These are phyloP conservation scores for Paramecium pentaurelia DNA, from an alignment of 73 alveolate species.

Conservation along the genomic window DNA sequence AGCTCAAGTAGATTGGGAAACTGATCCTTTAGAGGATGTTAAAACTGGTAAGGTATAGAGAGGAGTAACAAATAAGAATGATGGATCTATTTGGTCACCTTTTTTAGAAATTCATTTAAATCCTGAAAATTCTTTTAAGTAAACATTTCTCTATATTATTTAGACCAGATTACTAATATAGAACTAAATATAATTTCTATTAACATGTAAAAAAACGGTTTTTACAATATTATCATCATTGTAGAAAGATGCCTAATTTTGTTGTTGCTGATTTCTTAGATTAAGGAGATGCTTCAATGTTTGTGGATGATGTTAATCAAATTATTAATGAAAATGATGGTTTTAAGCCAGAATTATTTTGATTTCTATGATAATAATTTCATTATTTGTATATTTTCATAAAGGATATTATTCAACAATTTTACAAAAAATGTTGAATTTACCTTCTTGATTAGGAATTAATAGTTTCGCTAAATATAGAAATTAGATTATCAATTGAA, in stretches of 20 bases:
- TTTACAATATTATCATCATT: neutral
- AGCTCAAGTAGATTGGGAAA: slow-evolving; percentile 5
- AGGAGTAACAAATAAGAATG: neutral
- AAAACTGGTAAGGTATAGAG: neutral
- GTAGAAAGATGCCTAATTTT: neutral
- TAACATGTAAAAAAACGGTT: neutral
- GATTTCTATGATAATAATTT: neutral
- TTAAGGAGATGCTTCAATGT: neutral
- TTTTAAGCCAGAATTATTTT: neutral
- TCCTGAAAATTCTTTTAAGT: neutral
- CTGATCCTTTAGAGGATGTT: neutral
- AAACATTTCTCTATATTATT: neutral
- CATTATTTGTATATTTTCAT: neutral
- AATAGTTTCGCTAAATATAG: too few relatives aligned
- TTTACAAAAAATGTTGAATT: too few relatives aligned
- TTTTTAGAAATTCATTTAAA: neutral
- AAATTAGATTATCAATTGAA: too few relatives aligned
- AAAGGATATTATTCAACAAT: neutral
- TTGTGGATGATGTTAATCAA: neutral
- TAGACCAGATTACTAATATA: neutral
- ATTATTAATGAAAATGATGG: neutral
- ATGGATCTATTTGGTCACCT: neutral
- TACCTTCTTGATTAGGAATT: neutral
- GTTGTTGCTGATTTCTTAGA: neutral
- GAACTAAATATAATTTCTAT: neutral